Percentiles rank a stretch among this genome's conserved stretches.
Conservation (phyloP, 108 stramenopile genomes). For the Conticribra weissflogii region DNA sequence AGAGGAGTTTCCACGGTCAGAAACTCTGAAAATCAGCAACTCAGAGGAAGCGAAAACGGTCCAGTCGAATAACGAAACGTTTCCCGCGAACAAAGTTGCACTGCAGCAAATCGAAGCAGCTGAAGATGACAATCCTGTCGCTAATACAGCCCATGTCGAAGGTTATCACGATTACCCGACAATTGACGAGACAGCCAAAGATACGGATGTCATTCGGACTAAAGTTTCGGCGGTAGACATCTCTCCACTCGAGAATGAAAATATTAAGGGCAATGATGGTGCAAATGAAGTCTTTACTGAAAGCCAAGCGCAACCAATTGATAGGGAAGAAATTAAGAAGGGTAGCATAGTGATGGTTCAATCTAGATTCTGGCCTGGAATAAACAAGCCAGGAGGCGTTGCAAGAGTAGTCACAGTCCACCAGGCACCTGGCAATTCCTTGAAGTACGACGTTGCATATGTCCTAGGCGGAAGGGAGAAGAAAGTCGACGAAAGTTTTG, state of each 20-base stretch:
- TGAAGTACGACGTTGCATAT: slow-evolving; percentile 73
- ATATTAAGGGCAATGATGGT: slow-evolving; percentile 1
- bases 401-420: slow-evolving; percentile 65
- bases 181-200: too few relatives aligned
- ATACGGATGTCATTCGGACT: too few relatives aligned
- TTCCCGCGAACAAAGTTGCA: too few relatives aligned
- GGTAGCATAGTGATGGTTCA: slow-evolving; percentile 77
- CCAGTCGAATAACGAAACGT: too few relatives aligned
- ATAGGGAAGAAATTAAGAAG: slow-evolving; percentile 30
- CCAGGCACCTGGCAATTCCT: slow-evolving; percentile 29
- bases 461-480: slow-evolving; percentile 81
- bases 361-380: slow-evolving; percentile 86
- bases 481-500: slow-evolving; percentile 69
- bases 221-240: too few relatives aligned
- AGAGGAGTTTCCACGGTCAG: not conserved
- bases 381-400: slow-evolving; percentile 89
- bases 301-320: not conserved
- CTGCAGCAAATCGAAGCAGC: too few relatives aligned
- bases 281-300: not conserved
- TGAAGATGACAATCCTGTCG: too few relatives aligned
- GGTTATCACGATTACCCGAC: too few relatives aligned
- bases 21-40: not conserved
- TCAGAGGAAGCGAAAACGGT: too few relatives aligned
- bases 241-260: not conserved
- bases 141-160: too few relatives aligned